These are phyloP conservation scores for Herpetospermum pedunculosum DNA, from an alignment of 306 rosid genomes.

Conservation along the genomic window DNA sequence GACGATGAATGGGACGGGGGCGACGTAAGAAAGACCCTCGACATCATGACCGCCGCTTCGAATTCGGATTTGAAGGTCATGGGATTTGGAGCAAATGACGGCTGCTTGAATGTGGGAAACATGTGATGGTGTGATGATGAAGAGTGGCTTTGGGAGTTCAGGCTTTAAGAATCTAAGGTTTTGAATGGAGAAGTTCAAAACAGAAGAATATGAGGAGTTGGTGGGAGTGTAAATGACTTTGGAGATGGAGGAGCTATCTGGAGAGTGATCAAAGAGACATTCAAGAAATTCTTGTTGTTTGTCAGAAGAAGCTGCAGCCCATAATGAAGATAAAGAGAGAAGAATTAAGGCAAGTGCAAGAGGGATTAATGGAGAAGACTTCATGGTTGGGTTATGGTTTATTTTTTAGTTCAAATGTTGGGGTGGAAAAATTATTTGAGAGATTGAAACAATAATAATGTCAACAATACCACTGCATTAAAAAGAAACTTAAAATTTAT, in stretches of 20 bases:
- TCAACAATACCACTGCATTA: too few relatives aligned
- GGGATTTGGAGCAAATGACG: not conserved
- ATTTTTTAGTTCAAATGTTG: too few relatives aligned
- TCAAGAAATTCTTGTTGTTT: not conserved
- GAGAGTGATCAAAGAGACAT: not conserved
- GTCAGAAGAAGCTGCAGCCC: not conserved
- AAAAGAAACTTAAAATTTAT: too few relatives aligned
- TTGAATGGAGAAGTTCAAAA: not conserved
- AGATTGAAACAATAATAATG: too few relatives aligned
- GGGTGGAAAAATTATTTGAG: too few relatives aligned
- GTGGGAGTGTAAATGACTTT: not conserved
- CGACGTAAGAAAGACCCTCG: not conserved
- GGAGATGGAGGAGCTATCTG: not conserved
- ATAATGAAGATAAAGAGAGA: not conserved
- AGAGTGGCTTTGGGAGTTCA: not conserved
- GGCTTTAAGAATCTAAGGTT: not conserved
- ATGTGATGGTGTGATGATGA: not conserved
- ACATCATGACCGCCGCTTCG: constrained; percentile 6
- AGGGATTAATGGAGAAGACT: too few relatives aligned
- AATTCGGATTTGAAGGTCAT: not conserved
- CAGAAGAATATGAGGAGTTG: not conserved
- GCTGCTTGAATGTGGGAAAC: not conserved
- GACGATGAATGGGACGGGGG: constrained; percentile 16
- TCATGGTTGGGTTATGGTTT: too few relatives aligned
- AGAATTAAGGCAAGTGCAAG: not conserved